Percentiles rank a stretch among this genome's conserved stretches.
These are phyloP conservation scores for Ophiocordyceps camponoti-saundersi DNA, from an alignment of 2,329 filamentous ascomycete genomes.

Conservation along the genomic window DNA sequence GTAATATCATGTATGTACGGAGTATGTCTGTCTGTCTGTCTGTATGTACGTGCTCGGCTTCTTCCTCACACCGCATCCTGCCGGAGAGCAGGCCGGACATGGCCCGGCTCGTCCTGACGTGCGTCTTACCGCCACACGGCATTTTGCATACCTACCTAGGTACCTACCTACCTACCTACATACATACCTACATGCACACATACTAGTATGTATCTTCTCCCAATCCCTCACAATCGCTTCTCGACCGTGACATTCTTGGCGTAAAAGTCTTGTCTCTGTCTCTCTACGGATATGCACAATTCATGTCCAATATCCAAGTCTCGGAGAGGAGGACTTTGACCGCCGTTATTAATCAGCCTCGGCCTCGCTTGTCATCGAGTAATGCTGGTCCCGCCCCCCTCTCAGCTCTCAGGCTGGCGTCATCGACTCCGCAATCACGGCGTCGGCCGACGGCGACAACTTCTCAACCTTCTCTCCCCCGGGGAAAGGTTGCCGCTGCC, in stretches of 20 bases:
- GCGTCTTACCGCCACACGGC: background rate
- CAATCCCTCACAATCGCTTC: conserved; percentile 6
- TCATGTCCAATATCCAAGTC: no score
- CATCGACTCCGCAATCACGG: conserved; percentile 7
- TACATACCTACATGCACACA: no score
- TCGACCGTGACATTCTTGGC: conserved; percentile 22
- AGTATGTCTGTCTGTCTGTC: no score
- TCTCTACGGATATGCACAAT: no score
- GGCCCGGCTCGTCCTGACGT: background rate
- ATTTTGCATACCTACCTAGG: background rate
- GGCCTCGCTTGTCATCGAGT: no score
- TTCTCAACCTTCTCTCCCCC: background rate
- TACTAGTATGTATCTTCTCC: no score
- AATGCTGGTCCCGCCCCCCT: conserved; percentile 7
- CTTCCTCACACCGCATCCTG: background rate
- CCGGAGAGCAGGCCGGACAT: background rate
- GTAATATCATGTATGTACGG: no score
- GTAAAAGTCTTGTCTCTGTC: conserved; percentile 8
- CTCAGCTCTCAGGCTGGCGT: conserved; percentile 1
- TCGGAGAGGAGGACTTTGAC: no score
- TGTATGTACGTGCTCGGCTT: no score
- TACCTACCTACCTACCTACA: no score
- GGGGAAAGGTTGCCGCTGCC: background rate
- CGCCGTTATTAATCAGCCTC: no score
- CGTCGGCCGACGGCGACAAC: conserved; percentile 6